These are phyloP conservation scores for Cadophora sp. DNA, from an alignment of 2,329 filamentous ascomycete genomes.

Conservation along the genomic window DNA sequence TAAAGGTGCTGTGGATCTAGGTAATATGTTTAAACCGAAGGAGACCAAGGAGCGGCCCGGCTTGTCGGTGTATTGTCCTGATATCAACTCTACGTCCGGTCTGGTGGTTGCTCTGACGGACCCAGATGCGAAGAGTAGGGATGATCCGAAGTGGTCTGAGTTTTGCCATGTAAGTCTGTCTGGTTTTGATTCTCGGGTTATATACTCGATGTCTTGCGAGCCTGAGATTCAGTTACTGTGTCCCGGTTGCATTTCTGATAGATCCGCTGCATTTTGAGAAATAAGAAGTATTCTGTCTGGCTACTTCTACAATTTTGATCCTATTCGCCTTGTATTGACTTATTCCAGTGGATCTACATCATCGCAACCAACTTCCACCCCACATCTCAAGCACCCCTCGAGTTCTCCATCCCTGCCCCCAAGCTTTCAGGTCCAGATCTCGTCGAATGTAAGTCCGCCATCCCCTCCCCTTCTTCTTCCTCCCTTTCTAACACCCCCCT, in stretches of 20 bases:
- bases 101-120: slow-evolving; percentile 61
- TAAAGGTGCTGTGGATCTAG: slow-evolving; percentile 52
- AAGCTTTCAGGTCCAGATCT: slow-evolving; percentile 21
- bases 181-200: too few species aligned
- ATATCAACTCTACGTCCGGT: slow-evolving; percentile 28
- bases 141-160: slow-evolving; percentile 61
- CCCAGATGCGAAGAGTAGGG: slow-evolving; percentile 61
- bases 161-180: slow-evolving; percentile 56
- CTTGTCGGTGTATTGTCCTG: slow-evolving; percentile 43
- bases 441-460: slow-evolving; percentile 33
- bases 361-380: slow-evolving; percentile 1
- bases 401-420: background rate
- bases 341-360: slow-evolving; percentile 23
- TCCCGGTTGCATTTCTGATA: background rate
- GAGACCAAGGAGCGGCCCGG: slow-evolving; percentile 42
- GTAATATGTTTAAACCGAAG: slow-evolving; percentile 47
- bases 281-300: background rate
- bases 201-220: background rate
- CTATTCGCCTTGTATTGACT: background rate
- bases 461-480: background rate
- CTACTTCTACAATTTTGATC: background rate
- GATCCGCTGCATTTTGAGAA: too few species aligned
- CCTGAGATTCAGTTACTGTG: too few species aligned
- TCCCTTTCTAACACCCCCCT: background rate
- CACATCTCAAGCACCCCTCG: background rate